Conservation (phyloP, 2,329 filamentous ascomycete genomes). For the Cytospora leucostoma region DNA sequence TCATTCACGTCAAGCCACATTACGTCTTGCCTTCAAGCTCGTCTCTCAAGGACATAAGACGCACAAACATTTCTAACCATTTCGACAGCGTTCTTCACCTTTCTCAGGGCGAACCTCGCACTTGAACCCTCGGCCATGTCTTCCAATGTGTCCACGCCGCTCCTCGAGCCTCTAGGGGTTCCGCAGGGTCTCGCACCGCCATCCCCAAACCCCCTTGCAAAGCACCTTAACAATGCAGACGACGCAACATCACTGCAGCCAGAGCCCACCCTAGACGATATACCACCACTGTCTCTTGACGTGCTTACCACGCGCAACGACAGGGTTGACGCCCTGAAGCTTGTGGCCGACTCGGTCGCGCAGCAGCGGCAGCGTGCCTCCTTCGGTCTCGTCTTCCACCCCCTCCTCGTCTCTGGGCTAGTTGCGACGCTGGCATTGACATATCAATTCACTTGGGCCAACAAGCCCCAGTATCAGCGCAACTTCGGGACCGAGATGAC, state of each 20-base stretch:
- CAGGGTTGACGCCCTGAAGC: slow-evolving; percentile 66
- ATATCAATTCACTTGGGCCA: slow-evolving; percentile 50
- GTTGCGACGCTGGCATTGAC: slow-evolving; percentile 45
- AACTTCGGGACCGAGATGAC: slow-evolving; percentile 59
- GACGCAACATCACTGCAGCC: slow-evolving; percentile 32
- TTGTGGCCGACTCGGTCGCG: slow-evolving; percentile 79
- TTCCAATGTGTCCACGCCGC: slow-evolving; percentile 66
- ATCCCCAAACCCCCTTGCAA: slow-evolving; percentile 41
- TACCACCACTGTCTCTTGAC: slow-evolving; percentile 66
- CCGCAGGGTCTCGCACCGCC: slow-evolving; percentile 35
- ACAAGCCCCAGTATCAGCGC: slow-evolving; percentile 35
- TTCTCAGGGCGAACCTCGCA: slow-evolving; percentile 77
- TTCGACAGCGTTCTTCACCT: slow-evolving; percentile 74
- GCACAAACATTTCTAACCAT: slow-evolving; percentile 26
- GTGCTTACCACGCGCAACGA: slow-evolving; percentile 57
- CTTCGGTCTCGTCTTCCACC: slow-evolving; percentile 64
- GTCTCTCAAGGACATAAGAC: not conserved
- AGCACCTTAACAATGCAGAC: slow-evolving; percentile 36
- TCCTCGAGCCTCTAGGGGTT: slow-evolving; percentile 50
- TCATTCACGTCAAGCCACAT: not conserved
- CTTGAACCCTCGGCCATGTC: slow-evolving; percentile 63
- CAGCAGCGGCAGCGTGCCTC: slow-evolving; percentile 75
- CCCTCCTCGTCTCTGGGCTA: slow-evolving; percentile 53
- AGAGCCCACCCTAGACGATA: slow-evolving; percentile 45
- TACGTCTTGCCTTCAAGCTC: not conserved